Percentiles rank a stretch among this genome's conserved stretches.
Evolutionary conservation across 106 monocot genomes (phyloP).

Genomic region (Platanthera zijinensis): DNA sequence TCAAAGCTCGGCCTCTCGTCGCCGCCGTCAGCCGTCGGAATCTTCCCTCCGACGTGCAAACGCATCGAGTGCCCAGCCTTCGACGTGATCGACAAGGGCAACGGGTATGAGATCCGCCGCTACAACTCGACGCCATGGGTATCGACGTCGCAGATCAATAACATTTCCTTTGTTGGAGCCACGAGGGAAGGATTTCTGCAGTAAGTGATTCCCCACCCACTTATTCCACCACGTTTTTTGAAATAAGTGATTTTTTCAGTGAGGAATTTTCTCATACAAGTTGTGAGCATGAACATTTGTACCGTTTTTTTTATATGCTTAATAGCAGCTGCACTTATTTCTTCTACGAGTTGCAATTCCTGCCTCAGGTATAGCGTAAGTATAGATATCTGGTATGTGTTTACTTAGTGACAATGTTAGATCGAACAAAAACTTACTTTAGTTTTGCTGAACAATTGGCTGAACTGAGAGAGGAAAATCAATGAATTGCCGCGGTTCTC

Average conservation of each 20-base stretch:
- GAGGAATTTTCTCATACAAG: slow-evolving; percentile 8
- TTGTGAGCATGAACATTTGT: slow-evolving; percentile 2
- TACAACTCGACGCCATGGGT: slow-evolving; percentile 57
- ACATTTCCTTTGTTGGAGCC: slow-evolving; percentile 72
- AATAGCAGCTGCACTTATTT: neutral
- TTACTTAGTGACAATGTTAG: neutral
- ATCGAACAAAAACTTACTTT: neutral
- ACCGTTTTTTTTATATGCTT: neutral
- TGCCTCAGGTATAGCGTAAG: neutral
- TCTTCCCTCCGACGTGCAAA: slow-evolving; percentile 54
- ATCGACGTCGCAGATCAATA: slow-evolving; percentile 48
- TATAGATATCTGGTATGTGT: neutral
- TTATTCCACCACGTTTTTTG: neutral
- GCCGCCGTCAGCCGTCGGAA: neutral
- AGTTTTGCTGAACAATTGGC: neutral
- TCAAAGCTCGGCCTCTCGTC: neutral
- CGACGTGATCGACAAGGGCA: slow-evolving; percentile 49
- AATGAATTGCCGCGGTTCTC: neutral
- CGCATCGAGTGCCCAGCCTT: slow-evolving; percentile 74
- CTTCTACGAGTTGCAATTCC: neutral
- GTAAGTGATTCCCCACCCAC: slow-evolving; percentile 24
- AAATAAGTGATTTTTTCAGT: neutral
- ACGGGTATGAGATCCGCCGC: slow-evolving; percentile 77
- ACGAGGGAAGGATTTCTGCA: slow-evolving; percentile 52
- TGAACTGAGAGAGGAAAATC: neutral